phyloP scores from a whole-genome alignment of 1,284 basidiomycete species.

The Phellopilus nigrolimitatus region DNA sequence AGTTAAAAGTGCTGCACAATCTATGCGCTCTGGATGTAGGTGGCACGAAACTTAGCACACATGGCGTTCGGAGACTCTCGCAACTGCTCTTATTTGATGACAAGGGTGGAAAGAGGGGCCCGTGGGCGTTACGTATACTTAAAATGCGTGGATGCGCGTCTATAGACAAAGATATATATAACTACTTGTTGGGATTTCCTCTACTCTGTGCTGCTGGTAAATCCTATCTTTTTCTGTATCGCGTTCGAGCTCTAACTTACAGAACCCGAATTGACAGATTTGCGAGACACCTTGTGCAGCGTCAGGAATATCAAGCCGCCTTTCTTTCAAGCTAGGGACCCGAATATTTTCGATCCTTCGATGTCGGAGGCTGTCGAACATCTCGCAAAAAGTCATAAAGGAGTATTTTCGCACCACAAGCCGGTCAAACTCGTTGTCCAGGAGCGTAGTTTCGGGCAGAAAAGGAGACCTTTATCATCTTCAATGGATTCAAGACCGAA shows the following conservation, averaged over 20 bases:
- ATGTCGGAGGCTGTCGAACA: conserved; percentile 4
- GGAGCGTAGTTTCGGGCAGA: not conserved
- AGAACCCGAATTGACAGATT: conserved; percentile 3
- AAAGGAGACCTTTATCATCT: not conserved
- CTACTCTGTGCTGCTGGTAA: conserved; percentile 53
- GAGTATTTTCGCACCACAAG: conserved; percentile 1
- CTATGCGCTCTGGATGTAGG: conserved; percentile 61
- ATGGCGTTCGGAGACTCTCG: conserved; percentile 45
- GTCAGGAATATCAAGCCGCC: conserved; percentile 2
- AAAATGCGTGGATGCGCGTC: conserved; percentile 42
- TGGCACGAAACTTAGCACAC: conserved; percentile 43
- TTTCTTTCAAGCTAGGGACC: not conserved
- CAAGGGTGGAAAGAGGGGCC: conserved; percentile 35
- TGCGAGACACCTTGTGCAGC: conserved; percentile 12
- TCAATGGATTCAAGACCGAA: not conserved
- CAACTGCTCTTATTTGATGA: conserved; percentile 32
- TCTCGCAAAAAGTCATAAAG: not conserved
- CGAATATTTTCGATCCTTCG: conserved; percentile 2
- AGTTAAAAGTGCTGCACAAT: conserved; percentile 45
- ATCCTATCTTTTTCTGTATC: conserved; percentile 23
- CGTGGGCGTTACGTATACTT: conserved; percentile 54
- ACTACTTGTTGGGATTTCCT: conserved; percentile 40
- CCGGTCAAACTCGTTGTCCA: conserved; percentile 6
- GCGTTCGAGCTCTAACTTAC: not conserved
- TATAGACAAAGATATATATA: conserved; percentile 39